Evolutionary conservation across 2,329 filamentous ascomycete species (phyloP).

Genomic region (Diaporthe capsici): DNA sequence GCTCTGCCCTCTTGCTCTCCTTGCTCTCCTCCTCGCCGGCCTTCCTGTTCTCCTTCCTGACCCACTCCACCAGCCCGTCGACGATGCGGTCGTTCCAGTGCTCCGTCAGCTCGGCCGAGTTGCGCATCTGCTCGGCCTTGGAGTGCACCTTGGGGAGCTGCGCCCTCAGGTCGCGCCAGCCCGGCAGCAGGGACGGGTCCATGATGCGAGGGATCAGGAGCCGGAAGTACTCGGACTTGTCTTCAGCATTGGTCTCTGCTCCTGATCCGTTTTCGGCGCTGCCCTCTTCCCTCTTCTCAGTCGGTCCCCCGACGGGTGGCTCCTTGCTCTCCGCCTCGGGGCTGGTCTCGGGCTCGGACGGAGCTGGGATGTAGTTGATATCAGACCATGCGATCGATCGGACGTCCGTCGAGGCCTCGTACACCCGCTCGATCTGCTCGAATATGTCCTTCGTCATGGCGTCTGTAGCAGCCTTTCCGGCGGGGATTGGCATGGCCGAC

Average conservation of each 20-base stretch:
- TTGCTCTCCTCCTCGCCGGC: constrained; percentile 34
- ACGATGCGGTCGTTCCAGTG: constrained; percentile 64
- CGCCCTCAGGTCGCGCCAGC: constrained; percentile 62
- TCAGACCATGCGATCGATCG: constrained; percentile 62
- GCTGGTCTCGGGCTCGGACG: constrained; percentile 44
- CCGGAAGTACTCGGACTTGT: constrained; percentile 54
- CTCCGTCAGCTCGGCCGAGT: constrained; percentile 64
- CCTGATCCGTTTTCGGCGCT: neutral
- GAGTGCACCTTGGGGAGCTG: constrained; percentile 60
- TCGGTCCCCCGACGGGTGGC: constrained; percentile 36
- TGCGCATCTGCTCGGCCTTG: constrained; percentile 66
- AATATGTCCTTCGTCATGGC: constrained; percentile 58
- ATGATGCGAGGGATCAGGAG: constrained; percentile 66
- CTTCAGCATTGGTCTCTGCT: constrained; percentile 20
- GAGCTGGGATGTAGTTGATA: constrained; percentile 52
- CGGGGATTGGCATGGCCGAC: constrained; percentile 59
- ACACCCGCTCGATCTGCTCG: constrained; percentile 62
- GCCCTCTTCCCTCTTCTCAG: constrained; percentile 30
- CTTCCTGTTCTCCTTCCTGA: constrained; percentile 48
- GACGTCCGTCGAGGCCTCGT: constrained; percentile 57
- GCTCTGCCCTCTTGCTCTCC: constrained; percentile 4
- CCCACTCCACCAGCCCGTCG: constrained; percentile 60
- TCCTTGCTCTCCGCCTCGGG: constrained; percentile 43
- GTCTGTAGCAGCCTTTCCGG: constrained; percentile 55
- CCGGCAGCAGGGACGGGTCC: constrained; percentile 68